Evolutionary conservation across 192 early-diverging fungal species (phyloP).

Genomic region (Podila epicladia): DNA sequence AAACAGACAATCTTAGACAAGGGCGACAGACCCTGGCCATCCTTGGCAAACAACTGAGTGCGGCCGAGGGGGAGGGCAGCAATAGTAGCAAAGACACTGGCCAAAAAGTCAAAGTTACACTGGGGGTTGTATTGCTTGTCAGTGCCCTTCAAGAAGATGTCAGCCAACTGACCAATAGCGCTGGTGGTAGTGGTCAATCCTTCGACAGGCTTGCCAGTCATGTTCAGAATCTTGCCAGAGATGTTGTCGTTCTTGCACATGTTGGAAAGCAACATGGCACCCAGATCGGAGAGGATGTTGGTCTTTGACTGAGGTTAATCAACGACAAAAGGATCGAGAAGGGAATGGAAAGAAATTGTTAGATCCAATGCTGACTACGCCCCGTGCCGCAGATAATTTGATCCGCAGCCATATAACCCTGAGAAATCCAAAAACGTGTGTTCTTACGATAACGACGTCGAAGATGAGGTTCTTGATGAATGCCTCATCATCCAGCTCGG

Average conservation of each 20-base stretch:
- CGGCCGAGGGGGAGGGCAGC: conserved; percentile 74
- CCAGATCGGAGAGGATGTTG: conserved; percentile 79
- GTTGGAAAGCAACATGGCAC: conserved; percentile 93
- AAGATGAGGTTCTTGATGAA: conserved; percentile 76
- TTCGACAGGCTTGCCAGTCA: conserved; percentile 42
- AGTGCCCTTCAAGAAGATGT: conserved; percentile 88
- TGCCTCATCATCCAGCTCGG: conserved; percentile 73
- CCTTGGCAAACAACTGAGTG: conserved; percentile 71
- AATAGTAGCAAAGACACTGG: conserved; percentile 93
- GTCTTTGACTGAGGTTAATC: conserved; percentile 17
- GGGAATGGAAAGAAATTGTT: neutral
- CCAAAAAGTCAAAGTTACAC: conserved; percentile 86
- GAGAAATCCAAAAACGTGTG: neutral
- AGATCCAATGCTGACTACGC: too few species aligned
- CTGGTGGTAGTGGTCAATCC: conserved; percentile 54
- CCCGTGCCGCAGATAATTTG: neutral
- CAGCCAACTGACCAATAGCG: conserved; percentile 87
- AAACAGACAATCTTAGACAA: conserved; percentile 89
- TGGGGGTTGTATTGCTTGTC: conserved; percentile 80
- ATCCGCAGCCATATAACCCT: neutral
- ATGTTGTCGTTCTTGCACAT: conserved; percentile 78
- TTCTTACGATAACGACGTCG: conserved; percentile 71
- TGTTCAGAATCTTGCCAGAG: conserved; percentile 63
- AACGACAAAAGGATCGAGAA: conserved; percentile 2
- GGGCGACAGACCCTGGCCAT: conserved; percentile 75